Base-by-base conservation (phyloP, 345 rosid species). In the Dipteronia dyeriana region DNA sequence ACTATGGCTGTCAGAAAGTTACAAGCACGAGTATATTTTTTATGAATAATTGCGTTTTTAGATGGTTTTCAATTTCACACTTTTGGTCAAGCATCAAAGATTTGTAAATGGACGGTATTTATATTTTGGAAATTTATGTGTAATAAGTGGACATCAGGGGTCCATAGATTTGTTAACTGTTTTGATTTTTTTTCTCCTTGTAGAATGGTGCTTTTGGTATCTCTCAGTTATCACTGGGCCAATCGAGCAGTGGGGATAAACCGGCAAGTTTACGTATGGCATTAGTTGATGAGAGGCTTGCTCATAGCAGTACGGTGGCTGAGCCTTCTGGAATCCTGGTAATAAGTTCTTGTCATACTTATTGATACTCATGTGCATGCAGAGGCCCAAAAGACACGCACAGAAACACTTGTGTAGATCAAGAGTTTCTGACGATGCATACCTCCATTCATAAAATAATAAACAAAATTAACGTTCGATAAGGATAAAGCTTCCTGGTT, bases 261-360 rank as follows among this genome's bases (percentile, higher is more conserved):
- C 68, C 74, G 49, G 31, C 81, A 67, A 20, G 63, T 25, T 71
- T 88, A 10, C 66, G 86, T 22, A 91, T 88, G 94, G 84, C 97
- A 65, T 84, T 95, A 75, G 90, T 95, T 49, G 93, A 93, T 53
- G 91, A 92, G 87, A 93, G 88, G 82, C 82, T 71, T 68, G 79
- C 89, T 26, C 80, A 63, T 57, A 83, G 70, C 26, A 88, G 78
- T 65, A 81, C 80, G n/a, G 78, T 85, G 49, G 83, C 83, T 3
- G 86, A 82, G 38, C 91, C 90, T 70, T 84, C 94, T 73, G 78
- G 82, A 29, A 76, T 88, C 56, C 71, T 94, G 94, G 98, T 94
- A 88, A 70, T 60, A 16, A 16, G 62, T 0, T 23, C 19, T 39
- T 76, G 62, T 61, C 5, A 47, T 41, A 38, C 56, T 51, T 57